A percentile compares a stretch with the other conserved stretches of the same genome.
Evolutionary conservation across 352 stramenopile genomes (phyloP).

Genomic region (Pythium folliculosum): DNA sequence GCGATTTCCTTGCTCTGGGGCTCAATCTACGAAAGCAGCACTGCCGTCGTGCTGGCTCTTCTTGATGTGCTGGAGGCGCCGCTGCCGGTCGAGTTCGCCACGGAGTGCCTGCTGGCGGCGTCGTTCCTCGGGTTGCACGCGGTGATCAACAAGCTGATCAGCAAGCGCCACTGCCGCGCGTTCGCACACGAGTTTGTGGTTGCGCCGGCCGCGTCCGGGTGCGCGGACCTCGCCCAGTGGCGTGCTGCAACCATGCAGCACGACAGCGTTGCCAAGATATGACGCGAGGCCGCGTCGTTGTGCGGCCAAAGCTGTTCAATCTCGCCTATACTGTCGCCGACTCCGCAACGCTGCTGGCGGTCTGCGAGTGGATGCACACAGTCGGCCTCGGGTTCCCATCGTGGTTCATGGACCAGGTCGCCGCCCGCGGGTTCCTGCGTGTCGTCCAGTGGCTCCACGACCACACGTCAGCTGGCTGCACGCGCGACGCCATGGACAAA

Average conservation of each 20-base stretch:
- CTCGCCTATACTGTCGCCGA: neutral
- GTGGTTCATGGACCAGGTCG: neutral
- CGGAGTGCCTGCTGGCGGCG: neutral
- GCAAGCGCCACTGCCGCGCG: neutral
- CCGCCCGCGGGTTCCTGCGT: slow-evolving; percentile 25
- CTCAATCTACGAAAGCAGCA: neutral
- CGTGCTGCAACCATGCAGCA: neutral
- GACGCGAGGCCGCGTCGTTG: neutral
- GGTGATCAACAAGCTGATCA: neutral
- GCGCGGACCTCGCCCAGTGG: neutral
- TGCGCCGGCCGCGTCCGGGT: neutral
- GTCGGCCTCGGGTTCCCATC: neutral
- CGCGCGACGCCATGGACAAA: slow-evolving; percentile 38
- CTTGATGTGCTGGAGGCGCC: neutral
- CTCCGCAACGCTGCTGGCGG: neutral
- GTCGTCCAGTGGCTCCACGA: slow-evolving; percentile 47
- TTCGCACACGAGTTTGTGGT: neutral
- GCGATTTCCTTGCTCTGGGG: neutral
- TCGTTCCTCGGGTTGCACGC: neutral
- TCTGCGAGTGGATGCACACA: slow-evolving; percentile 2
- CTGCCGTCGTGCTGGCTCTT: neutral
- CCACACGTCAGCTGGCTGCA: slow-evolving; percentile 20
- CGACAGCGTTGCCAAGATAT: neutral
- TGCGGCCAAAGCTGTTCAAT: neutral
- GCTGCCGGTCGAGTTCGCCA: neutral